A percentile compares a stretch with the other conserved stretches of the same genome.
These are phyloP conservation scores for Herpetomonas samuelpessoai DNA, from an alignment of 208 protist species.

Conservation along the genomic window DNA sequence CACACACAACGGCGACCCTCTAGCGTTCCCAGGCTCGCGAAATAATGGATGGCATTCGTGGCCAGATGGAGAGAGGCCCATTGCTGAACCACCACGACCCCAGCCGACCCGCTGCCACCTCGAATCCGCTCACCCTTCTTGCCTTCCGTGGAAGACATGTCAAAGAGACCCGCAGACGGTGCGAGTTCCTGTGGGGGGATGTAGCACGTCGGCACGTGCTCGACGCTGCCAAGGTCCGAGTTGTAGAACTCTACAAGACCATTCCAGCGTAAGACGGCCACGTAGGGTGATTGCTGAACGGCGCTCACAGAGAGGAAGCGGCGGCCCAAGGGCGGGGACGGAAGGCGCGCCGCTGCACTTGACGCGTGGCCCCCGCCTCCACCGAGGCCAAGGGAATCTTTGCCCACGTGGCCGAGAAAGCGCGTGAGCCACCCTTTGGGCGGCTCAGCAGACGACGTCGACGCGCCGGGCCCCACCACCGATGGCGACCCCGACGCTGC, in stretches of 20 bases:
- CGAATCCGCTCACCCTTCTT: neutral
- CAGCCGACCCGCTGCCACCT: neutral
- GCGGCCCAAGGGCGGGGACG: too few relatives aligned
- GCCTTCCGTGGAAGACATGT: neutral
- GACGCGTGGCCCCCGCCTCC: too few relatives aligned
- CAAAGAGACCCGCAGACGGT: conserved; percentile 5
- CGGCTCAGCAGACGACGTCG: too few relatives aligned
- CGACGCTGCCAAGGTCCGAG: conserved; percentile 15
- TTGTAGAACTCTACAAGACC: conserved; percentile 70
- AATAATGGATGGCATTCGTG: conserved; percentile 44
- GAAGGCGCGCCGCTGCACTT: too few relatives aligned
- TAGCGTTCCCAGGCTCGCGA: conserved; percentile 45
- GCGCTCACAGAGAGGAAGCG: conserved; percentile 57
- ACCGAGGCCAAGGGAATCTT: too few relatives aligned
- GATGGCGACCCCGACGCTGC: too few relatives aligned
- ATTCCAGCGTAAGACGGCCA: conserved; percentile 62
- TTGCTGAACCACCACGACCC: conserved; percentile 20
- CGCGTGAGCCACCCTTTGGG: neutral
- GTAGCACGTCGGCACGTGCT: conserved; percentile 29
- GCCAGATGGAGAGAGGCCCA: conserved; percentile 25
- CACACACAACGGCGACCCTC: conserved; percentile 42
- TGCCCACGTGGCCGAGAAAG: neutral
- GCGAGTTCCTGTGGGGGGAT: conserved; percentile 26
- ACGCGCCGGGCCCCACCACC: too few relatives aligned
- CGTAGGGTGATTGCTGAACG: conserved; percentile 50